Base-by-base conservation (phyloP, 1,139 yeast species). In the Yamadazyma friedrichii region DNA sequence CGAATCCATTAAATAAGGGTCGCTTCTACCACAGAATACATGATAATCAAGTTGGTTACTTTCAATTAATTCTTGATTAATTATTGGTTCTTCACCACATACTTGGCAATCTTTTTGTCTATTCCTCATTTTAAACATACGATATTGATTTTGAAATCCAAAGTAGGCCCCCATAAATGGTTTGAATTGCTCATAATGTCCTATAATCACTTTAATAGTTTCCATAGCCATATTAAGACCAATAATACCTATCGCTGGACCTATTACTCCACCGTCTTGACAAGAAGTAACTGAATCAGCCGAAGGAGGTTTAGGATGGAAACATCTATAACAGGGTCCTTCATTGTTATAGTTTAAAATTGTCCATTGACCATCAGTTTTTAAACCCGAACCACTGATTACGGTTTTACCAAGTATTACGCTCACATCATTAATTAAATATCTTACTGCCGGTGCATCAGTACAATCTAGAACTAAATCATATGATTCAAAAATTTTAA, bases 271-370 rank as follows among this genome's bases (percentile, higher is more conserved):
- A 3, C 96, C 96, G 60, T 89, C 98, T 9, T 88, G 80, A 55
- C 99, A 94, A 0, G 95, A 78, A 0, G 91, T 77, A 0, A 91
- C 89, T 1, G 88, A 73, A 41, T 79, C 82, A 1, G 96, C 86
- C 0, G 94, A 82, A 0, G 99, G 97, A 0, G 98, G 96, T 10
- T 67, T 68, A 0, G 98, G 98, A 52, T 87, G 88, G 60, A 91
- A 81, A 56, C 99, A 94, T 47, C 99, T 70, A 56, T 94, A 94
- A 59, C 99, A 94, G 0, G 98, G 98, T 0, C 97, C 97, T 3
- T 50, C 47, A 29, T 71, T 67, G n/a, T 66, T 57, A 54, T 72
- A 88, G 59, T 91, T 88, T 45, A 88, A 67, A 1, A 93, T 76
- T 0, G 89, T 71, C 29, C 94, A 62, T 57, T 94, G 98, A 4